These are phyloP conservation scores for Rhodotorula paludigena DNA, from an alignment of 768 basidiomycete genomes.

Conservation along the genomic window DNA sequence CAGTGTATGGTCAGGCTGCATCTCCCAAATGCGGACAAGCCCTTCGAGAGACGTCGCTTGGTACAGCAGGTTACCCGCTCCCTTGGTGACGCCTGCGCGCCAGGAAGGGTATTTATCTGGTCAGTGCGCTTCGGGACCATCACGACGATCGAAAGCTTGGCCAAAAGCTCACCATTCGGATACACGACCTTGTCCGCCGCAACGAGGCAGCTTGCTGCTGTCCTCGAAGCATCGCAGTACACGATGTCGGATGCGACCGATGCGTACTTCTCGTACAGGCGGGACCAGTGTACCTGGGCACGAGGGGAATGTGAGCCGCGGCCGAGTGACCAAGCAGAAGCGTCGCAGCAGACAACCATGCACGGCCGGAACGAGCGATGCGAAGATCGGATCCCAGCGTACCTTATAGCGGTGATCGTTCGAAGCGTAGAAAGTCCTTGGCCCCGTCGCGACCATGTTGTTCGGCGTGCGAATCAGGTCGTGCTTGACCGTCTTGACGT, in stretches of 20 bases:
- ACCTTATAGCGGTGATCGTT: conserved; percentile 62
- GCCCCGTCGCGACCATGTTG: conserved; percentile 66
- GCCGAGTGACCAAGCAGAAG: too few relatives aligned
- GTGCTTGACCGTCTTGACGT: conserved; percentile 60
- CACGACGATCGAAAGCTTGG: too few relatives aligned
- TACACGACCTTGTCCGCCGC: conserved; percentile 55
- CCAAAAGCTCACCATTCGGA: conserved; percentile 60
- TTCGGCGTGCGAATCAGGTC: conserved; percentile 62
- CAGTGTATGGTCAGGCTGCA: conserved; percentile 59
- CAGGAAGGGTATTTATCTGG: too few relatives aligned
- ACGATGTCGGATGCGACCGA: conserved; percentile 54
- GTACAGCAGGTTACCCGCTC: conserved; percentile 52
- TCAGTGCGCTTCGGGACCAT: too few relatives aligned
- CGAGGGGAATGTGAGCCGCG: too few relatives aligned
- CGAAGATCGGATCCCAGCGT: too few relatives aligned
- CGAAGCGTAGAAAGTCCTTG: conserved; percentile 63
- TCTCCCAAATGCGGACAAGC: conserved; percentile 56
- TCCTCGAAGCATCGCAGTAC: conserved; percentile 59
- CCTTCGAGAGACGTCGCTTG: conserved; percentile 55
- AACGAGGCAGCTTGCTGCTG: conserved; percentile 54
- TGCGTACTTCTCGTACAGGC: conserved; percentile 5
- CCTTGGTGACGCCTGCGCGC: conserved; percentile 27
- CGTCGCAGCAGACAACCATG: too few relatives aligned
- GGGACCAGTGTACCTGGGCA: background rate
- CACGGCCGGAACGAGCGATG: too few relatives aligned